These are phyloP conservation scores for Carnegiea gigantea DNA, from an alignment of 179 eudicot species.

Conservation along the genomic window DNA sequence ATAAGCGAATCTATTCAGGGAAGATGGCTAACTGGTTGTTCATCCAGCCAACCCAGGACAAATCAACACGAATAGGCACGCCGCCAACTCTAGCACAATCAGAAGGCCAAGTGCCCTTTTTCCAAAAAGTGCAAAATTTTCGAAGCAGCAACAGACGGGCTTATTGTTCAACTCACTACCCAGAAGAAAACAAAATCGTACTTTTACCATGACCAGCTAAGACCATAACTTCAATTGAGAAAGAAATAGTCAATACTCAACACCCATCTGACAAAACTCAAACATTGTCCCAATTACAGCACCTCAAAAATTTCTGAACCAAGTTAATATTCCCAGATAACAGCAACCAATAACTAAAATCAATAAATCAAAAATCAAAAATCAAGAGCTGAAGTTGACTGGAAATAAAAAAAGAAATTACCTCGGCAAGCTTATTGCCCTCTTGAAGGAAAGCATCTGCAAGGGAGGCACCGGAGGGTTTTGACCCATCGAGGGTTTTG, in stretches of 20 bases:
- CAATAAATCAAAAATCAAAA: not conserved
- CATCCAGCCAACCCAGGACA: too few relatives aligned
- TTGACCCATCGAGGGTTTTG: slow-evolving; percentile 15
- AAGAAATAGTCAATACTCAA: not conserved
- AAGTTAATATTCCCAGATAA: not conserved
- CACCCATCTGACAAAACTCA: not conserved
- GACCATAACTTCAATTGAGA: not conserved
- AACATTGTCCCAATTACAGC: not conserved
- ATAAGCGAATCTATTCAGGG: too few relatives aligned
- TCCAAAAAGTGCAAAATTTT: too few relatives aligned
- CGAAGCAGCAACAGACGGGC: too few relatives aligned
- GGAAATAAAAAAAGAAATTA: slow-evolving; percentile 11
- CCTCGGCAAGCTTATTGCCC: slow-evolving; percentile 72
- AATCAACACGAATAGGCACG: not conserved
- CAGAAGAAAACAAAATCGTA: too few relatives aligned
- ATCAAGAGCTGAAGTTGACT: not conserved
- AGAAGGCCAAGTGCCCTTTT: too few relatives aligned
- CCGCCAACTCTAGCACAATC: not conserved
- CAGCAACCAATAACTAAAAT: not conserved
- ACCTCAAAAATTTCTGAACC: not conserved
- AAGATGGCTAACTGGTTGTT: too few relatives aligned
- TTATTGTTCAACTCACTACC: too few relatives aligned
- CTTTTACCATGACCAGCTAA: too few relatives aligned
- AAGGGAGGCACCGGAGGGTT: slow-evolving; percentile 32
- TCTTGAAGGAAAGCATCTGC: slow-evolving; percentile 43